These are phyloP conservation scores for Spergularia azorica DNA, from an alignment of 179 eudicot genomes.

Conservation along the genomic window DNA sequence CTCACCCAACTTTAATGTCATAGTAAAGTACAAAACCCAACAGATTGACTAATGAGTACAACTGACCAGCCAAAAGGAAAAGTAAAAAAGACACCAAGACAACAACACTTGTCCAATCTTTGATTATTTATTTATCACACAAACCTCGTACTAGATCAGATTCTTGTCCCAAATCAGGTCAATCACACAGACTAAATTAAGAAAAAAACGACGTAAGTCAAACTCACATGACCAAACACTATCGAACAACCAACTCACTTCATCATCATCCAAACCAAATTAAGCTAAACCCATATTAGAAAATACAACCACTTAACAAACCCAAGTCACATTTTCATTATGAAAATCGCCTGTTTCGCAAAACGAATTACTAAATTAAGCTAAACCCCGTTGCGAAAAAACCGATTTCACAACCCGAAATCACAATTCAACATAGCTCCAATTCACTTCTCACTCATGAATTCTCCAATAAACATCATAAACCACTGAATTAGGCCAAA, in stretches of 20 bases:
- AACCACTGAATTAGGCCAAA: constrained; percentile 7
- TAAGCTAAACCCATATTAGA: neutral
- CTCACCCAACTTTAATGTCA: constrained; percentile 23
- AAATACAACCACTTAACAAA: too few relatives aligned
- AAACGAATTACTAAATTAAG: constrained; percentile 2
- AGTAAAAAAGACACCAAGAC: constrained; percentile 20
- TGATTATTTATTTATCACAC: constrained; percentile 21
- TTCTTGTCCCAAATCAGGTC: constrained; percentile 19
- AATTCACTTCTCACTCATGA: neutral
- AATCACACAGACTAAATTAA: constrained; percentile 14
- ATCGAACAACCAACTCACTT: constrained; percentile 12
- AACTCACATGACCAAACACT: constrained; percentile 20
- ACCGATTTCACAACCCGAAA: neutral
- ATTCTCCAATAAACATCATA: neutral
- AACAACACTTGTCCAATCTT: constrained; percentile 25
- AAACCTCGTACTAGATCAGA: constrained; percentile 33
- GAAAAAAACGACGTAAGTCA: constrained; percentile 17
- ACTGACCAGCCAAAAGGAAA: constrained; percentile 21
- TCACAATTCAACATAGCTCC: constrained; percentile 2
- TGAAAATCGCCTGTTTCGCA: constrained; percentile 1
- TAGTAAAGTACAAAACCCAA: constrained; percentile 19
- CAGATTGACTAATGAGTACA: constrained; percentile 22
- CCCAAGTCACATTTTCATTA: neutral
- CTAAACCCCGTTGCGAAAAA: neutral
- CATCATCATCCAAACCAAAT: neutral